Evolutionary conservation across 371 early-diverging fungal species (phyloP).

Genomic region (Mortierella sp.): DNA sequence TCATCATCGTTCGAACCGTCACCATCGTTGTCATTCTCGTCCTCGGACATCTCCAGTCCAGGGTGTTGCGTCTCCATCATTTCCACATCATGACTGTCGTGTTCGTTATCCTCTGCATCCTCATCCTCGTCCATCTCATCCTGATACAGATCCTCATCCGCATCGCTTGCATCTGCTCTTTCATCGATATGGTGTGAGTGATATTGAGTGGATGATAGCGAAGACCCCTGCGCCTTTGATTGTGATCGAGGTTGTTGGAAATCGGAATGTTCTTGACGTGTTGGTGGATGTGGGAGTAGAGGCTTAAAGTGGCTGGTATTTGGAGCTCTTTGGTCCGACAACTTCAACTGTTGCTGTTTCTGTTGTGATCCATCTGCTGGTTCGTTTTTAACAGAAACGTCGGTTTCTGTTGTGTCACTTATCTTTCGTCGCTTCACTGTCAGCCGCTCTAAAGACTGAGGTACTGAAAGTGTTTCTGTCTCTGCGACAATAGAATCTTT

Average conservation of each 20-base stretch:
- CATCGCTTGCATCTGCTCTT: conserved; percentile 11
- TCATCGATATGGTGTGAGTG: not conserved
- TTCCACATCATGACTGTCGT: not conserved
- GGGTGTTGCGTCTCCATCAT: not conserved
- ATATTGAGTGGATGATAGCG: not conserved
- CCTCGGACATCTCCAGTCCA: not conserved
- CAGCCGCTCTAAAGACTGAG: conserved; percentile 13
- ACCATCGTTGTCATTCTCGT: not conserved
- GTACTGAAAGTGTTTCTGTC: not conserved
- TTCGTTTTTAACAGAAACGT: conserved; percentile 17
- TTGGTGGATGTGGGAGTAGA: conserved; percentile 36
- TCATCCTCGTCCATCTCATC: conserved; percentile 20
- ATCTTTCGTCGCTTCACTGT: conserved; percentile 34
- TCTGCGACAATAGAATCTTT: conserved; percentile 9
- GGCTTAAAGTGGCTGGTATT: conserved; percentile 26
- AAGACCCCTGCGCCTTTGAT: not conserved
- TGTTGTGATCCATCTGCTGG: conserved; percentile 13
- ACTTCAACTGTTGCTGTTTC: not conserved
- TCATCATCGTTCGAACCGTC: conserved; percentile 3
- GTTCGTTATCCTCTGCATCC: conserved; percentile 18
- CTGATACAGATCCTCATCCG: conserved; percentile 17
- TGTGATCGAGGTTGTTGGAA: conserved; percentile 1
- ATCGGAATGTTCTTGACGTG: conserved; percentile 13
- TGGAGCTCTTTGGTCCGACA: not conserved
- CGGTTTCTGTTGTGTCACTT: conserved; percentile 7